Base-by-base conservation (phyloP, 202 grass and related monocot genomes). In the Schoenoplectus tabernaemontani region DNA sequence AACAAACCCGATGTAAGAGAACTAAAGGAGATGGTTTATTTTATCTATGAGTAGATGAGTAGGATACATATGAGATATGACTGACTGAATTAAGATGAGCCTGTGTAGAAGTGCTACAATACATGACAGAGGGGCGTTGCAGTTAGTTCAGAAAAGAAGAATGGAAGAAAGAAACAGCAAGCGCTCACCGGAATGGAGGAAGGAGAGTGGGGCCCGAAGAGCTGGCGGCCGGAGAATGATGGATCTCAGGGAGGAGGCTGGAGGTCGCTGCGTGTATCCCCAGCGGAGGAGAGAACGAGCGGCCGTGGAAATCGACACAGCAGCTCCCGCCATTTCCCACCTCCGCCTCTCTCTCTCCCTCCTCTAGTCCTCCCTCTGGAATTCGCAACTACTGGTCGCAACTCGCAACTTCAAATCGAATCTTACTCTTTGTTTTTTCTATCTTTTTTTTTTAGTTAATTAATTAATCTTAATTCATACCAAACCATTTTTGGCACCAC, bases 221-320 rank as follows among this genome's bases (percentile, higher is more conserved):
- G 36, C 5, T 17, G 62, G 73, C 43, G 64, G 24, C 22, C 60
- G 59, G 65, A 41, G 64, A 11, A 59, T 44, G 46, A 26, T 4
- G 6, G 48, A 46, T 37, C 61, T 24, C 12, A 41, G 22, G 37
- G 43, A 16, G 23, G 48, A 13, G 13, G 71, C 5, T 10, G 79
- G 46, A 22, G 34, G 16, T 9, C 48, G 60, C 41, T 59, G 64
- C 44, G 17, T 44, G 41, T 53, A 65, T 19, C 51, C n/a, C 81
- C 78, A 71, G n/a, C 43, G 79, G 54, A 76, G 57, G 77, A 88
- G 85, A 76, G 57, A 61, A 69, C 62, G 79, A 9, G 72, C 65
- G 48, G 78, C 87, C 63, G 41, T 68, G 39, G 6, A 81, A 63
- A 84, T 85, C 30, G 79, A 93, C 50, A 53, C 73, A 57, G 1